Evolutionary conservation across 1,139 yeast species (phyloP).

Genomic region (Meyerozyma smithsonii): DNA sequence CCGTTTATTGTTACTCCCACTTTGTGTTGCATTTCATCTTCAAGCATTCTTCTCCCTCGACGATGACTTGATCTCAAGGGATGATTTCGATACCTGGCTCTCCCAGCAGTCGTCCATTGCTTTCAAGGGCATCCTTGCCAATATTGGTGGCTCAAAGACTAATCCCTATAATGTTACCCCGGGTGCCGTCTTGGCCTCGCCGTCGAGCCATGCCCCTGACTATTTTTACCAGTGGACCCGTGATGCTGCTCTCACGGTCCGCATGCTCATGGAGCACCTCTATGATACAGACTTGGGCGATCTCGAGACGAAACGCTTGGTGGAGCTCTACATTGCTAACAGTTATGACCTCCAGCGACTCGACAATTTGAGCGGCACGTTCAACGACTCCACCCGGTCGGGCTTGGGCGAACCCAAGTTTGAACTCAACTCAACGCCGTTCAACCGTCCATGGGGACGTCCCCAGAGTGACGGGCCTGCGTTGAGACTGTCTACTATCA

Average conservation of each 20-base stretch:
- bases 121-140: conserved; percentile 51
- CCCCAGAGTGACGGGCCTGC: conserved; percentile 98
- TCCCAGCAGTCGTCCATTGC: conserved; percentile 44
- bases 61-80: conserved; percentile 1
- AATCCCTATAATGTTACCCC: conserved; percentile 37
- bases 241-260: conserved; percentile 81
- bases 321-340: conserved; percentile 60
- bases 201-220: conserved; percentile 64
- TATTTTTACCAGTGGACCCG: conserved; percentile 90
- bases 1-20: background rate
- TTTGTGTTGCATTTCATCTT: background rate
- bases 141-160: conserved; percentile 52
- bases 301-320: conserved; percentile 23
- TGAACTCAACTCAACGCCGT: conserved; percentile 58
- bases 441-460: conserved; percentile 76
- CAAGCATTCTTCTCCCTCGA: background rate
- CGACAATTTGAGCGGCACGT: conserved; percentile 65
- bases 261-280: conserved; percentile 54
- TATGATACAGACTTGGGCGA: conserved; percentile 27
- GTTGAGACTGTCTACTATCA: conserved; percentile 61
- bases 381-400: conserved; percentile 32
- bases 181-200: conserved; percentile 84
- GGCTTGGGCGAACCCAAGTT: conserved; percentile 93
- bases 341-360: conserved; percentile 58
- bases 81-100: conserved; percentile 57